Base-by-base conservation (phyloP, 2,329 filamentous ascomycete species). In the Sclerotinia trifoliorum region DNA sequence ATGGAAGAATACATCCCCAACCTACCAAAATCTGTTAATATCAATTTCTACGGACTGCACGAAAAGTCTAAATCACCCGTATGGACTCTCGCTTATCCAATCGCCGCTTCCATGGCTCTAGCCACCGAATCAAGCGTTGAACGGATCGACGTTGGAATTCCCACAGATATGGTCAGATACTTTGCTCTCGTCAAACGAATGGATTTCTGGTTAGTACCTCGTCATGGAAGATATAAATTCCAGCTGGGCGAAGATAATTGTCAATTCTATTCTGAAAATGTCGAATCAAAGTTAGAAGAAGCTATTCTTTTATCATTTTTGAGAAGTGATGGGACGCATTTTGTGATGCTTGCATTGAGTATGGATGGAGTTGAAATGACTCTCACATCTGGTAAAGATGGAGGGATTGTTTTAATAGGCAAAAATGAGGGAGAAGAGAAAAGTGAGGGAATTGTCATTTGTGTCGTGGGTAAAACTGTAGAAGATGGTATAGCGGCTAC, bases 321-420 rank as follows among this genome's bases (percentile, higher is more conserved):
- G n/a, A 51, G 48, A n/a, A 39, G 32, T 46, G 61, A 70, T 66
- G 67, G 69, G 13, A 56, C 56, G 29, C 65, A 71, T 39, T 32
- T 71, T 13, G 65, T 68, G 13, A 46, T 71, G 46, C 58, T 71
- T 55, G 69, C 66, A 17, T 11, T 71, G 51, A 71, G 70, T 39
- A 32, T 70, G 17, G 32, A 70, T 56, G 69, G 68, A 26, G 49
- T 69, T 35, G 51, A 63, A 11, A 67, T 49, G 15, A 65, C 66
- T 0, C 19, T 71, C 8, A 66, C 58, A 46, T 57, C 69, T 17
- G 63, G 64, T 51, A 24, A 32, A 0, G 24, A 68, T 19, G 70
- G 70, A 21, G 70, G 29, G 8, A 44, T 71, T 2, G 21, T 65
- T 15, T 29, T 46, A 13, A 24, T 67, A 21, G 63, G 49, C 17